These are phyloP conservation scores for Sextonia rubra DNA, from an alignment of 164 flowering plant species.

Conservation along the genomic window DNA sequence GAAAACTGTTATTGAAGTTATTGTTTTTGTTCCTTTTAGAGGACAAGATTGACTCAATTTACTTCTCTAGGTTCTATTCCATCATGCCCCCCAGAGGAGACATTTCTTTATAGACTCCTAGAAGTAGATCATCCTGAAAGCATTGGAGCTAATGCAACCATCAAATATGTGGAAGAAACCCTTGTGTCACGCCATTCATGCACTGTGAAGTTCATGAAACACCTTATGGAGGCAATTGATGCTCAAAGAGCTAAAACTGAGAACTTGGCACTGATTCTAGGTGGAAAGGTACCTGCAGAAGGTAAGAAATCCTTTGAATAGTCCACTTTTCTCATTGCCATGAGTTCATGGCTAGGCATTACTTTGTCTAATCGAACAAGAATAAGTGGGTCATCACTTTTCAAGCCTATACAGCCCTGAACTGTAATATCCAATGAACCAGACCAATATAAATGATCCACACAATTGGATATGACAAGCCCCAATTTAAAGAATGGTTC, in stretches of 20 bases:
- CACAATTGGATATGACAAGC: neutral
- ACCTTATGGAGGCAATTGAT: constrained; percentile 48
- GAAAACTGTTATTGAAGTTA: neutral
- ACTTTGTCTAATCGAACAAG: neutral
- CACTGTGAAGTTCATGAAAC: constrained; percentile 53
- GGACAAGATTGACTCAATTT: constrained; percentile 14
- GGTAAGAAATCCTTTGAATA: constrained; percentile 39
- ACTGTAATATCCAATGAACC: neutral
- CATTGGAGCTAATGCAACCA: constrained; percentile 24
- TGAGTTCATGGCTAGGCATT: neutral
- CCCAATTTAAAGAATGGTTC: neutral
- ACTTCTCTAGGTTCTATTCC: constrained; percentile 52
- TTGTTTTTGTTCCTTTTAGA: neutral
- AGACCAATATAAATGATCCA: neutral
- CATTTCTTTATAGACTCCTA: constrained; percentile 76
- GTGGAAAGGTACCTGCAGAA: constrained; percentile 60
- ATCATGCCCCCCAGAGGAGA: constrained; percentile 71
- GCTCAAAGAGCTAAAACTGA: constrained; percentile 48
- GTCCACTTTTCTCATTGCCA: neutral
- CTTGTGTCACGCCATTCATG: constrained; percentile 63
- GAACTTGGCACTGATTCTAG: constrained; percentile 34
- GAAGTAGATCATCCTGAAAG: constrained; percentile 33
- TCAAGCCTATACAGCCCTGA: neutral
- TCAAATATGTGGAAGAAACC: constrained; percentile 51
- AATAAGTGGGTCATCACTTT: neutral